Evolutionary conservation across 192 early-diverging fungal genomes (phyloP).

Genomic region (Piromyces sp.): DNA sequence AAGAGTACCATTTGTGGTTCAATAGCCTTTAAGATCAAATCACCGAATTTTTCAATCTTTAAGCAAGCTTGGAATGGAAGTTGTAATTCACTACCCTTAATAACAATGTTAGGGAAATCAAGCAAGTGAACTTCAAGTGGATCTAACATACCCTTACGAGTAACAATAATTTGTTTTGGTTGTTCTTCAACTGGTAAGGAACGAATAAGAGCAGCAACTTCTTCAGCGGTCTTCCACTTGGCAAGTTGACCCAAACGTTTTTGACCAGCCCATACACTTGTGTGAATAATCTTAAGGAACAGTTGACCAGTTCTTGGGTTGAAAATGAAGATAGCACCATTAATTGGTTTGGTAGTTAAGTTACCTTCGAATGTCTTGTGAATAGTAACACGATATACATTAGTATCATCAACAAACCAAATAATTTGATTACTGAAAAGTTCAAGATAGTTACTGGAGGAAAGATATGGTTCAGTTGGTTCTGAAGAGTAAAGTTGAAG

Average conservation of each 20-base stretch:
- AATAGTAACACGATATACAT: slow-evolving; percentile 97
- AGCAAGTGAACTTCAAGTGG: slow-evolving; percentile 87
- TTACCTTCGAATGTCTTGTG: slow-evolving; percentile 99
- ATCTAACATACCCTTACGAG: slow-evolving; percentile 98
- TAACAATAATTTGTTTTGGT: slow-evolving; percentile 98
- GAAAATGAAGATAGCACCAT: slow-evolving; percentile 97
- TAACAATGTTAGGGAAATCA: slow-evolving; percentile 98
- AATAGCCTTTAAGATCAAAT: slow-evolving; percentile 92
- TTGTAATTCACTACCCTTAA: slow-evolving; percentile 93
- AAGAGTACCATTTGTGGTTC: slow-evolving; percentile 86
- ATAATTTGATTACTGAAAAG: slow-evolving; percentile 96
- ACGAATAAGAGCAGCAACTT: slow-evolving; percentile 96
- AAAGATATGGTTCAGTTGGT: slow-evolving; percentile 93
- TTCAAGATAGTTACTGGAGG: slow-evolving; percentile 78
- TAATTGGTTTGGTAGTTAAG: slow-evolving; percentile 97
- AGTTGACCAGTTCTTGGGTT: slow-evolving; percentile 97
- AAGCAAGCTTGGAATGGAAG: slow-evolving; percentile 94
- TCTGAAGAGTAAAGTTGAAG: slow-evolving; percentile 96
- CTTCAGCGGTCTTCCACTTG: slow-evolving; percentile 99
- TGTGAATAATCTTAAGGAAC: slow-evolving; percentile 99
- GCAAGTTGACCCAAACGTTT: slow-evolving; percentile 97
- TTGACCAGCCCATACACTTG: slow-evolving; percentile 96
- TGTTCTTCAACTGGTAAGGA: slow-evolving; percentile 98
- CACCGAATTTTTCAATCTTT: slow-evolving; percentile 96
- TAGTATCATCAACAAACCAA: slow-evolving; percentile 99